These are phyloP conservation scores for Brassica juncea DNA, from an alignment of 345 rosid genomes.

Conservation along the genomic window DNA sequence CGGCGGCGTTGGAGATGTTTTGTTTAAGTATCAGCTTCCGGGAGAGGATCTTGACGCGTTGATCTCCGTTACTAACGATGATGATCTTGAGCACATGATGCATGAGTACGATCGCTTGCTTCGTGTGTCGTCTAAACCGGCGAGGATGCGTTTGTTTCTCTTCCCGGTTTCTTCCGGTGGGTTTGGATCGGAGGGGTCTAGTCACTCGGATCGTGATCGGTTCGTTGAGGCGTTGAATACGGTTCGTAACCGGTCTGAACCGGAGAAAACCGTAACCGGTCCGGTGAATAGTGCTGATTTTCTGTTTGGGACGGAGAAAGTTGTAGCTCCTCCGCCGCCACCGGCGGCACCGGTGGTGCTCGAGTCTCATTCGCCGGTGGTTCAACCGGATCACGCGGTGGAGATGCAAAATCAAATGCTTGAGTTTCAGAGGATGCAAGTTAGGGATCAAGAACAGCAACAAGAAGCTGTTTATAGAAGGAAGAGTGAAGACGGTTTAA, in stretches of 20 bases:
- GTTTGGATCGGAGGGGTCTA: constrained; percentile 60
- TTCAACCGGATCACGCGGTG: constrained; percentile 21
- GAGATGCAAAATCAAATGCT: background rate
- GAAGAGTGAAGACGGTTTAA: constrained; percentile 44
- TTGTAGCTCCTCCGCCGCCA: constrained; percentile 35
- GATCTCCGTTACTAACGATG: constrained; percentile 92
- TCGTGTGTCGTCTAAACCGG: constrained; percentile 71
- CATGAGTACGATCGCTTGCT: constrained; percentile 83
- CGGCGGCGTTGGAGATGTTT: constrained; percentile 40
- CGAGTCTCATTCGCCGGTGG: constrained; percentile 34
- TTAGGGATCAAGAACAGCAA: constrained; percentile 23
- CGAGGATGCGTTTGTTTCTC: constrained; percentile 83
- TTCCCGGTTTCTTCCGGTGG: constrained; percentile 49
- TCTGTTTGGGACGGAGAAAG: constrained; percentile 72
- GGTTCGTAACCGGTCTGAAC: constrained; percentile 49
- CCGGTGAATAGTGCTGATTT: constrained; percentile 58
- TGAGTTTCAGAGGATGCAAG: constrained; percentile 20
- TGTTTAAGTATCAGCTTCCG: constrained; percentile 92
- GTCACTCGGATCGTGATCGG: constrained; percentile 70
- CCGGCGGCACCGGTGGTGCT: constrained; percentile 38
- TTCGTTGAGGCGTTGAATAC: constrained; percentile 62
- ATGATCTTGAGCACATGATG: constrained; percentile 95
- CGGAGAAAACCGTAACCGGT: constrained; percentile 40
- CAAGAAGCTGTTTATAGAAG: constrained; percentile 51
- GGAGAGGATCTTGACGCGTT: constrained; percentile 95